Conservation (phyloP, 306 rosid genomes). For the Inga leiocalycina region DNA sequence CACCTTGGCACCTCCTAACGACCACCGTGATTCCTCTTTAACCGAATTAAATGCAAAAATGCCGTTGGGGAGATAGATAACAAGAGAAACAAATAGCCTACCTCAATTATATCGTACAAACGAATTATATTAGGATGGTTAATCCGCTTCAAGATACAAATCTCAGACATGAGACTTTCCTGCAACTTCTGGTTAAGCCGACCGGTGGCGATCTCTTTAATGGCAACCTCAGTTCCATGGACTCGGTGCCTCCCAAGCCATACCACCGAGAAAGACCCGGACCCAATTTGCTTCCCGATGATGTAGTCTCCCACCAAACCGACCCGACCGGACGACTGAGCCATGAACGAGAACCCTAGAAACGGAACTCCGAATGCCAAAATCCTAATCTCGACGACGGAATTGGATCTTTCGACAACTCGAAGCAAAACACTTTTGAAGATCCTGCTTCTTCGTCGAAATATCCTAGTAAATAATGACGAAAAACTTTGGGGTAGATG, state of each 20-base stretch:
- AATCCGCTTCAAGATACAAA: slow-evolving; percentile 77
- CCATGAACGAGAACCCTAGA: slow-evolving; percentile 62
- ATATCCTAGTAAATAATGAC: neutral
- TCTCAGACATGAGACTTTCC: slow-evolving; percentile 94
- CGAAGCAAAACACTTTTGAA: slow-evolving; percentile 21
- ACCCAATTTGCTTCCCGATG: slow-evolving; percentile 81
- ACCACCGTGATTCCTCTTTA: neutral
- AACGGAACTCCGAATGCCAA: slow-evolving; percentile 23
- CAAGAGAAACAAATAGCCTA: slow-evolving; percentile 17
- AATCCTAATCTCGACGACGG: neutral
- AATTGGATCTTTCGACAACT: slow-evolving; percentile 34
- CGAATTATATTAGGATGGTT: slow-evolving; percentile 87
- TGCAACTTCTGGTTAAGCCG: slow-evolving; percentile 87
- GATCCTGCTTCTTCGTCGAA: neutral
- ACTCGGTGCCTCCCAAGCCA: slow-evolving; percentile 91
- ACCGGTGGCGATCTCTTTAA: slow-evolving; percentile 82
- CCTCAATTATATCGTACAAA: slow-evolving; percentile 91
- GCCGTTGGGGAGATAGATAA: neutral
- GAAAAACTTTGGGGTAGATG: neutral
- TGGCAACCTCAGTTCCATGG: slow-evolving; percentile 96
- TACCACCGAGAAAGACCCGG: slow-evolving; percentile 97
- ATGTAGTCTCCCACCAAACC: slow-evolving; percentile 81
- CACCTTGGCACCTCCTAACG: slow-evolving; percentile 2
- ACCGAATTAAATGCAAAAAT: neutral
- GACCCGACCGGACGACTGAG: slow-evolving; percentile 61